A percentile compares a stretch with the other conserved stretches of the same genome.
Conservation (phyloP, 192 early-diverging fungal species). For the Coemansia sp. region DNA sequence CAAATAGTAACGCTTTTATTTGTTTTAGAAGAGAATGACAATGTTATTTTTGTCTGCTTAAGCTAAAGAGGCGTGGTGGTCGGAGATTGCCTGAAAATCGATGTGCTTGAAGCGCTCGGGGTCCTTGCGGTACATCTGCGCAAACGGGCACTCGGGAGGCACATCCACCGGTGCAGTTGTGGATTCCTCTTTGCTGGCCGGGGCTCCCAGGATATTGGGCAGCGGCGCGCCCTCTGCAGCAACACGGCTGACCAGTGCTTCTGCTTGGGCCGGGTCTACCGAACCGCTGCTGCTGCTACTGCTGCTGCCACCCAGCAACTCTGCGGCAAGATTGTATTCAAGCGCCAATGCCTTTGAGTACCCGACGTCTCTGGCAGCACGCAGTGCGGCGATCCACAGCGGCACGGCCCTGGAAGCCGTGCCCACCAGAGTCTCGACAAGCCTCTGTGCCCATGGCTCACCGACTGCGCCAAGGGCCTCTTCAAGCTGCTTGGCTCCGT, state of each 20-base stretch:
- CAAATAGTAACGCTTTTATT: not conserved
- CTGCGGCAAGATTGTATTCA: constrained; percentile 6
- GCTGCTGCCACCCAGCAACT: not conserved
- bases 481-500: not conserved
- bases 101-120: constrained; percentile 35
- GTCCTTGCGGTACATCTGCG: constrained; percentile 44
- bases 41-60: constrained; percentile 1
- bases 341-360: constrained; percentile 27
- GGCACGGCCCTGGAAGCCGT: not conserved
- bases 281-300: too few species aligned
- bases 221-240: not conserved
- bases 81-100: constrained; percentile 21
- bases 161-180: constrained; percentile 7
- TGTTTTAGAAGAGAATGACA: not conserved
- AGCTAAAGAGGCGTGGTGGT: constrained; percentile 19
- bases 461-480: constrained; percentile 2
- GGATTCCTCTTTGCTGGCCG: not conserved
- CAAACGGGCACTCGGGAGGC: constrained; percentile 42
- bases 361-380: constrained; percentile 7
- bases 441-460: constrained; percentile 25
- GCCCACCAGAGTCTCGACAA: constrained; percentile 3
- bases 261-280: too few species aligned
- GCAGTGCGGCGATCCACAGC: constrained; percentile 26
- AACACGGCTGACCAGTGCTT: too few species aligned
- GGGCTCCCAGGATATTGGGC: not conserved